Percentiles rank a stretch among this genome's conserved stretches.
These are phyloP conservation scores for Elaeis guineensis DNA, from an alignment of 176 grass and related monocot genomes.

Conservation along the genomic window DNA sequence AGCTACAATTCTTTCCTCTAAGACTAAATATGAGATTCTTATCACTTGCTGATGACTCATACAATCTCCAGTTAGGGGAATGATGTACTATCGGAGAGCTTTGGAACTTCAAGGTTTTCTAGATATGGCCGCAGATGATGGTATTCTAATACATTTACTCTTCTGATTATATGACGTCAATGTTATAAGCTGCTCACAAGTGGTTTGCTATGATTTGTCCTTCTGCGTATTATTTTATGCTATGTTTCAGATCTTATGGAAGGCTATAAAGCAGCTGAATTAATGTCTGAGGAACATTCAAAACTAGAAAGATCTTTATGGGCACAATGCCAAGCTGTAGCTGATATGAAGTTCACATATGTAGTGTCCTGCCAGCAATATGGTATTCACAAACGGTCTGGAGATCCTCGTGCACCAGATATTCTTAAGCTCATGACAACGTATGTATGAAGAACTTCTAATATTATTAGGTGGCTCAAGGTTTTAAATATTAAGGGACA, in stretches of 20 bases:
- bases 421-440: slow-evolving; percentile 85
- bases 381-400: slow-evolving; percentile 88
- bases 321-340: slow-evolving; percentile 73
- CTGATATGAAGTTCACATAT: slow-evolving; percentile 95
- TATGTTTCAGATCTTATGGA: slow-evolving; percentile 71
- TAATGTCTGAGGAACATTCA: slow-evolving; percentile 46
- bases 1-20: no score
- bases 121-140: slow-evolving; percentile 81
- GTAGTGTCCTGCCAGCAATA: slow-evolving; percentile 97
- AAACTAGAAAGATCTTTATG: slow-evolving; percentile 53
- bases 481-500: neutral
- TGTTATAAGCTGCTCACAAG: slow-evolving; percentile 7
- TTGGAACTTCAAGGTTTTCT: slow-evolving; percentile 93
- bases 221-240: neutral
- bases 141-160: slow-evolving; percentile 22
- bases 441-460: slow-evolving; percentile 30
- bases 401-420: slow-evolving; percentile 59
- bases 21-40: no score
- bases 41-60: neutral
- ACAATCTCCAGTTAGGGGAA: slow-evolving; percentile 68
- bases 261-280: slow-evolving; percentile 82
- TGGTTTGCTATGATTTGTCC: slow-evolving; percentile 10
- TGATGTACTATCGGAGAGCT: slow-evolving; percentile 98
- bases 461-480: slow-evolving; percentile 13
- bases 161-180: neutral